Base-by-base conservation (phyloP, 2,329 filamentous ascomycete genomes). In the Cercospora berteroae region DNA sequence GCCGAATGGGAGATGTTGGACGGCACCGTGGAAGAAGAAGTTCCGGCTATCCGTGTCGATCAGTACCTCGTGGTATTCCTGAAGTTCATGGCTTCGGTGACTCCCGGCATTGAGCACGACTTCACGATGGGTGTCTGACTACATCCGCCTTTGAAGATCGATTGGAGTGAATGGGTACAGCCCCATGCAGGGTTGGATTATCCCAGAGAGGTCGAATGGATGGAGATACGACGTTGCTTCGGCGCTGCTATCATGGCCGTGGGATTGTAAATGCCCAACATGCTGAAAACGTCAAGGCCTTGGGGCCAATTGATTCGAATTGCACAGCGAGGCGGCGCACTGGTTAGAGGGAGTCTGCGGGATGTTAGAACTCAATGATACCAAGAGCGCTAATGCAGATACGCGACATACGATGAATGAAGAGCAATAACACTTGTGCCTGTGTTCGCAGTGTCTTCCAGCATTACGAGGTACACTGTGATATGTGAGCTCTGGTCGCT, bases 91-190 rank as follows among this genome's bases (percentile, higher is more conserved):
- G 83, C 83, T 73, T 80, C 83, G 74, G 95, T 99, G 55, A 98
- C 94, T 16, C 95, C 95, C 5, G 94, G 94, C 58, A 98, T 99
- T 79, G 94, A 98, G 81, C 93, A 97, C 79, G 94, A 98, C 79
- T 97, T 96, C 79, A 98, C 94, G 0, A 97, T 97, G 93, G 92
- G 93, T 5, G 89, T 97, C 44, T 97, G 84, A 84, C 71, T 67
- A 71, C 70, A 65, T 69, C 69, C 73, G 67, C 66, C 25, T 18
- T 44, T 39, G 12, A 66, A 65, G 23, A 9, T 64, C 29, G 65
- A 61, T 13, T 58, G 63, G 48, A 65, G 18, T 10, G 72, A 74
- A 48, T 76, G 72, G 72, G 52, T 70, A n/a, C 68, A 63, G 23
- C 67, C 76, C n/a, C 63, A 69, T 42, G 65, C 72, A 60, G 74